Base-by-base conservation (phyloP, 2,329 filamentous ascomycete genomes). In the Paracoccidioides lutzii region DNA sequence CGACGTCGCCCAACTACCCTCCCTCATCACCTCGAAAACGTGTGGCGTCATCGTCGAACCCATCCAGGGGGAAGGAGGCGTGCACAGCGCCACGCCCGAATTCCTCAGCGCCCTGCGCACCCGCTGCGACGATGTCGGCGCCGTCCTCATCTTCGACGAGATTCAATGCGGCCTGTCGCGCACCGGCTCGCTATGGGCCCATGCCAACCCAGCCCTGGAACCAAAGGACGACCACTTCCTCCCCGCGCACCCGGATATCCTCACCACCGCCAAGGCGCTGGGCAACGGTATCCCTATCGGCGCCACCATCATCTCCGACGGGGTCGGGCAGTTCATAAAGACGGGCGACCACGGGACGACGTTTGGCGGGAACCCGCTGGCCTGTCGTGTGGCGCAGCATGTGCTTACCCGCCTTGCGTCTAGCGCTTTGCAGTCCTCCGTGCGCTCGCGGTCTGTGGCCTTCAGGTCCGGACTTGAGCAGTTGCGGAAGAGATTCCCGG, bases 251-350 rank as follows among this genome's bases (percentile, higher is more conserved):
- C 93, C 93, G 5, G 93, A 98, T 65, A 85, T 98, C 61, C 74
- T 98, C 60, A 96, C 91, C 12, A 91, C 88, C 0, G 93, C 93
- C 56, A 98, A 98, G 76, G 93, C 93, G 0, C 82, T 98, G 2
- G 93, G 93, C 14, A 98, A 98, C 66, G 93, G 93, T 4, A 91
- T 96, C 71, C 93, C 93, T 50, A 90, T 98, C 62, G 93, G 89
- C 52, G 93, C 93, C 5, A 88, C 86, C 4, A 80, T 85, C 53
- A 76, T 84, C 33, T 82, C 80, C 12, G 79, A 80, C 55, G 75
- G 78, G 30, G 87, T 94, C 1, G 83, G 82, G 33, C 79, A 84
- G 53, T 83, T 84, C 67, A 83, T 85, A 64, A 78, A 83, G 61
- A 78, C 79, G 38, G 88, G 90, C 57, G 90, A 96, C 69, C 90